Evolutionary conservation across 805 yeast species (phyloP).

Genomic region (Grigorovia transvaalensis): DNA sequence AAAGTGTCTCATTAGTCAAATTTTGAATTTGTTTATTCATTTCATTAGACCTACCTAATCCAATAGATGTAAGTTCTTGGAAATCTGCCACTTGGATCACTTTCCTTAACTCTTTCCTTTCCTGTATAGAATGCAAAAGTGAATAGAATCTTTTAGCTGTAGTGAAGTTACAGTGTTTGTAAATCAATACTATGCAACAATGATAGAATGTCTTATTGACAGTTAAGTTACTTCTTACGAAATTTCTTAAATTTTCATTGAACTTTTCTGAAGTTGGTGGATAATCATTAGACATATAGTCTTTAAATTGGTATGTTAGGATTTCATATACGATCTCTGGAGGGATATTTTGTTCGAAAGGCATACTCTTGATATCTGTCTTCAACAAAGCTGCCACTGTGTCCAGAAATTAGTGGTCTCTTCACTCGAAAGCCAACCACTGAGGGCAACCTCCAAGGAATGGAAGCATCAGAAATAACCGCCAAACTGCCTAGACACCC

Average conservation of each 20-base stretch:
- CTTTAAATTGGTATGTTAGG: conserved; percentile 44
- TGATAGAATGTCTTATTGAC: conserved; percentile 51
- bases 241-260: conserved; percentile 38
- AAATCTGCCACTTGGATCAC: conserved; percentile 69
- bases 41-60: conserved; percentile 77
- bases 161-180: conserved; percentile 61
- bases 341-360: conserved; percentile 28
- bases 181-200: conserved; percentile 46
- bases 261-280: conserved; percentile 37
- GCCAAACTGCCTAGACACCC: neutral
- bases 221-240: conserved; percentile 41
- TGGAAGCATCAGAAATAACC: neutral
- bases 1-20: conserved; percentile 68
- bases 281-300: conserved; percentile 39
- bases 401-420: too few relatives aligned
- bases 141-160: conserved; percentile 72
- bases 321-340: conserved; percentile 47
- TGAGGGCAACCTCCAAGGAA: too few relatives aligned
- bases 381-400: too few relatives aligned
- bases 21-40: conserved; percentile 89
- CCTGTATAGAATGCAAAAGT: conserved; percentile 46
- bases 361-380: neutral
- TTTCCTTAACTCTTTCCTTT: conserved; percentile 40
- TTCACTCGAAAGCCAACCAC: too few relatives aligned
- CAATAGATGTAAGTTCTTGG: conserved; percentile 79